Conservation (phyloP, 495 filamentous ascomycete species). For the Xylaria sp. region DNA sequence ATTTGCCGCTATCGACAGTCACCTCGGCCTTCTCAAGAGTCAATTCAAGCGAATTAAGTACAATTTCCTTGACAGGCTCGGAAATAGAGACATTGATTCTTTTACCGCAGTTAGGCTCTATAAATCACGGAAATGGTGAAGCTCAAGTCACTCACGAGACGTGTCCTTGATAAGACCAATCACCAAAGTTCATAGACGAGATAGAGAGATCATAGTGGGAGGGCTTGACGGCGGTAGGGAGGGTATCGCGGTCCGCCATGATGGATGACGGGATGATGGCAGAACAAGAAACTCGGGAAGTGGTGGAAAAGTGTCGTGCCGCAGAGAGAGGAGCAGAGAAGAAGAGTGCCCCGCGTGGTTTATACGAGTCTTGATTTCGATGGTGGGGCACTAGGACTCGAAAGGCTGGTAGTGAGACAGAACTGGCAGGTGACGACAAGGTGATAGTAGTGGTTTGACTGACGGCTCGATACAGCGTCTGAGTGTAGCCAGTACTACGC, state of each 20-base stretch:
- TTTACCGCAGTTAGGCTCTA: background rate
- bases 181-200: conserved; percentile 75
- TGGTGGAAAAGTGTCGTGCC: conserved; percentile 37
- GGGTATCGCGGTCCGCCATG: conserved; percentile 62
- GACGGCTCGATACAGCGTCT: background rate
- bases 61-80: conserved; percentile 70
- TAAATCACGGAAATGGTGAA: conserved; percentile 20
- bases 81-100: conserved; percentile 64
- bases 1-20: conserved; percentile 53
- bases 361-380: background rate
- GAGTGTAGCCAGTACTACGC: conserved; percentile 6
- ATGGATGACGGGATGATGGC: conserved; percentile 45
- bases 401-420: conserved; percentile 24
- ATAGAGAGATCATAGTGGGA: conserved; percentile 85
- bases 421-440: conserved; percentile 39
- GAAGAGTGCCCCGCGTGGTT: conserved; percentile 21
- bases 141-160: conserved; percentile 63
- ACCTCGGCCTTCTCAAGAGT: conserved; percentile 63
- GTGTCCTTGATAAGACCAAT: conserved; percentile 82
- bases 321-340: conserved; percentile 12
- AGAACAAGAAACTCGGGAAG: conserved; percentile 35
- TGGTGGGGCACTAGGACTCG: conserved; percentile 20
- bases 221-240: conserved; percentile 74
- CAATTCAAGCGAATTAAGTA: conserved; percentile 74
- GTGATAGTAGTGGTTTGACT: conserved; percentile 11